These are phyloP conservation scores for Oryza australiensis DNA, from an alignment of 176 grass and related monocot species.

Conservation along the genomic window DNA sequence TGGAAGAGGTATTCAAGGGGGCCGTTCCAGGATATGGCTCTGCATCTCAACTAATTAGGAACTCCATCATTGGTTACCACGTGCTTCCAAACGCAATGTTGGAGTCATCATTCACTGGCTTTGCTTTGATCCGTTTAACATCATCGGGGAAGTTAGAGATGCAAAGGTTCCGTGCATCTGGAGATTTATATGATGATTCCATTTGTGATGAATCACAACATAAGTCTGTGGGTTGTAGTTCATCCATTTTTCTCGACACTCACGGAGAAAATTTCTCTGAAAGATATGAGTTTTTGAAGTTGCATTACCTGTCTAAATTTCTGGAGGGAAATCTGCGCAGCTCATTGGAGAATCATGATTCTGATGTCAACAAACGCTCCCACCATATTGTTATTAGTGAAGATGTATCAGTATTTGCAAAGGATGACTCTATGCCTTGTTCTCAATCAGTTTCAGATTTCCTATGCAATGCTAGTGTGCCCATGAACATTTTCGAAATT, in stretches of 20 bases:
- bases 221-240: constrained; percentile 27
- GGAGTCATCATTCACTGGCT: constrained; percentile 43
- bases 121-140: constrained; percentile 72
- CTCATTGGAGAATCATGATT: constrained; percentile 48
- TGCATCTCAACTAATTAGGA: constrained; percentile 31
- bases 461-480: constrained; percentile 56
- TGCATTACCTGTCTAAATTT: constrained; percentile 61
- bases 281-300: constrained; percentile 44
- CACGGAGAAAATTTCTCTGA: constrained; percentile 12
- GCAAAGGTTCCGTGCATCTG: constrained; percentile 52
- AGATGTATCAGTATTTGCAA: constrained; percentile 57
- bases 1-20: constrained; percentile 50
- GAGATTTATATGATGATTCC: constrained; percentile 30
- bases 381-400: constrained; percentile 54
- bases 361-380: constrained; percentile 24
- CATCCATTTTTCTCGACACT: constrained; percentile 35
- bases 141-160: constrained; percentile 72
- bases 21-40: constrained; percentile 34
- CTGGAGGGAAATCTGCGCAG: constrained; percentile 61
- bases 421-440: constrained; percentile 37
- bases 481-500: constrained; percentile 82
- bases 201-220: constrained; percentile 44
- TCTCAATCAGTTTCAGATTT: constrained; percentile 55
- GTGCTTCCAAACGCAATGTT: constrained; percentile 46
- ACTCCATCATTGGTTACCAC: constrained; percentile 59